phyloP scores from a whole-genome alignment of 2,329 filamentous ascomycete genomes.

The Cordyceps pruinosa region DNA sequence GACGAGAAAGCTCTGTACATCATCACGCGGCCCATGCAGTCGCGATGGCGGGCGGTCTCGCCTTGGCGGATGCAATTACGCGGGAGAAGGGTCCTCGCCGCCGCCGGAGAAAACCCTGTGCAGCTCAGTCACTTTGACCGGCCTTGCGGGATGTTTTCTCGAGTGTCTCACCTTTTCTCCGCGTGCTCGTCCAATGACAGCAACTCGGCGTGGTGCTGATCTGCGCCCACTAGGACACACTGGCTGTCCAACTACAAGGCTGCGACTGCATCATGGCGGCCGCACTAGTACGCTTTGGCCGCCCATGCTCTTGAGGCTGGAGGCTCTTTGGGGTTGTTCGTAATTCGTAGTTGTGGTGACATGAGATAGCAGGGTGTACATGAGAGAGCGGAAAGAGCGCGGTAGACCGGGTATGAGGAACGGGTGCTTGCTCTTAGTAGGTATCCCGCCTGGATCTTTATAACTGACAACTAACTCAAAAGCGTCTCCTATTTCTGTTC shows the following conservation, averaged over 20 bases:
- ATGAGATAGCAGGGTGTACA: background rate
- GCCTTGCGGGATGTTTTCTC: background rate
- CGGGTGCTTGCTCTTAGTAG: background rate
- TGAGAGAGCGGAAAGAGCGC: too few relatives aligned
- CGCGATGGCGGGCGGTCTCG: too few relatives aligned
- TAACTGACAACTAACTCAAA: background rate
- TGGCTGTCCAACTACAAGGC: background rate
- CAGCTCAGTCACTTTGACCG: background rate
- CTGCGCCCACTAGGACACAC: background rate
- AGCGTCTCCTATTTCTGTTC: background rate
- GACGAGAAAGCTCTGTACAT: too few relatives aligned
- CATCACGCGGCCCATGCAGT: too few relatives aligned
- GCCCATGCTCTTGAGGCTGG: background rate
- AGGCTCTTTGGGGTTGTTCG: background rate
- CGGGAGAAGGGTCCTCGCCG: background rate
- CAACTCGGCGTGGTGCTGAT: background rate
- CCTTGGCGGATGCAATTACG: background rate
- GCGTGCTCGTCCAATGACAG: background rate
- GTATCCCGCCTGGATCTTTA: background rate
- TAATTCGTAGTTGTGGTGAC: too few relatives aligned
- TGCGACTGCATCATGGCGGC: background rate
- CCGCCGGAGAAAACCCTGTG: background rate
- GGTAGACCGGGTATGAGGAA: background rate
- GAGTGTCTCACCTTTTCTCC: background rate
- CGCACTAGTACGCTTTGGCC: background rate